Evolutionary conservation across 2,329 filamentous ascomycete species (phyloP).

Genomic region (Malbranchea zuffiana): DNA sequence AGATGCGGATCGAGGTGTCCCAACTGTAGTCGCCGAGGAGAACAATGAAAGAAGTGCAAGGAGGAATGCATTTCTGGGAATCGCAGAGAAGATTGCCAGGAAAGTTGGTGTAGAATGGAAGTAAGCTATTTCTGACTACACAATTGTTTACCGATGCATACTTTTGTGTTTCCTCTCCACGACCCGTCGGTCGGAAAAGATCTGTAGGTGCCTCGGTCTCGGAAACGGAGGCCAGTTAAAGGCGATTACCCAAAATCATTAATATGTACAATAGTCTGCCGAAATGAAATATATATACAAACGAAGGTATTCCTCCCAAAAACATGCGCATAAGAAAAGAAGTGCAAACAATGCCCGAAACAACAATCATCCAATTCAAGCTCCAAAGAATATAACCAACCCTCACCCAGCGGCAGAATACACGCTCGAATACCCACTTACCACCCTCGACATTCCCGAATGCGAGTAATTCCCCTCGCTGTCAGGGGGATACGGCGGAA

Average conservation of each 20-base stretch:
- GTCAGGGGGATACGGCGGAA: slow-evolving; percentile 5
- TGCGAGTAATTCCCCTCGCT: slow-evolving; percentile 3
- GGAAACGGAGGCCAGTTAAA: no score
- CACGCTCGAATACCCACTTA: slow-evolving; percentile 11
- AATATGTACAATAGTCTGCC: no score
- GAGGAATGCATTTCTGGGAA: slow-evolving; percentile 58
- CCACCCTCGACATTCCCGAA: not conserved
- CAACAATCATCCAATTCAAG: not conserved
- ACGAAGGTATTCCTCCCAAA: no score
- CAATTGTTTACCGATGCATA: no score
- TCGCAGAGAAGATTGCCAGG: slow-evolving; percentile 48
- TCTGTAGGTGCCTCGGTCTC: no score
- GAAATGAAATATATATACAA: no score
- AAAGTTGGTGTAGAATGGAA: slow-evolving; percentile 36
- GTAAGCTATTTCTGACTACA: no score
- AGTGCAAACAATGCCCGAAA: not conserved
- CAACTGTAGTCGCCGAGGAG: slow-evolving; percentile 81
- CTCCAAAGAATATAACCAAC: not conserved
- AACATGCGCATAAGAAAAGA: not conserved
- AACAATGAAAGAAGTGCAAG: slow-evolving; percentile 49
- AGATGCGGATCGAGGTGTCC: slow-evolving; percentile 75
- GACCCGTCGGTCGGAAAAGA: no score
- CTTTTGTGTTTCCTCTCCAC: no score
- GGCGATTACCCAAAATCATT: no score
- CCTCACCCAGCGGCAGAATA: slow-evolving; percentile 3